Evolutionary conservation across 345 rosid genomes (phyloP), one percentile per base, ranked within the genome.

Genomic region (Pistacia atlantica): DNA sequence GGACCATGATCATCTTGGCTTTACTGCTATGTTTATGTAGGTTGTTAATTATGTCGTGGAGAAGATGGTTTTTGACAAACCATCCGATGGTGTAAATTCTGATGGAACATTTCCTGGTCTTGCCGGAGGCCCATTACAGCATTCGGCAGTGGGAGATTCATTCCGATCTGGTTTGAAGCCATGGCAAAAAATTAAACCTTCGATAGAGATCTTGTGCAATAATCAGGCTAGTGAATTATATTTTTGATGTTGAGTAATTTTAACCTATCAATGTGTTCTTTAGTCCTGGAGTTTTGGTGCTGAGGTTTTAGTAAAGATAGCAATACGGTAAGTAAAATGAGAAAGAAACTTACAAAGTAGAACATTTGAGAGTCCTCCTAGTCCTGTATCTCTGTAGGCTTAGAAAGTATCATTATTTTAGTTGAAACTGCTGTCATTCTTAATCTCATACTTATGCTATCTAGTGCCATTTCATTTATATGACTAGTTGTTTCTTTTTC

Each of bases 1-100:
- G 18, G n/a, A 25, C 64, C 12, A 0, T 83, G 28, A 70, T 61
- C 22, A 13, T 45, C 68, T 67, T 65, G 57, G 61, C 48, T 75
- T 37, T 46, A 5, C 38, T 75, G 49, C 65, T 75, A 54, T 86
- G 76, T 79, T 74, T 69, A 22, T 82, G 77, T 80, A 97, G 99
- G 99, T 97, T 84, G 90, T 95, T 66, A 94, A 89, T 85, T 97
- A 97, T 85, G 98, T 97, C 7, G 35, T 89, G 64, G 99, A 97
- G 81, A 97, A 97, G 83, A 87, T 94, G 95, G 87, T 92, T 59
- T 88, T 90, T 63, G 99, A 97, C 84, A 94, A 84, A 77, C 90
- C 98, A 10, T 70, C 83, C 80, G 98, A 94, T 77, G 76, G 82
- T 80, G 82, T 49, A 69, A 85, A 76, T 78, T 35, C 85, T 31